Evolutionary conservation across 2,329 filamentous ascomycete genomes (phyloP).

Genomic region (Diaporthe batatas): DNA sequence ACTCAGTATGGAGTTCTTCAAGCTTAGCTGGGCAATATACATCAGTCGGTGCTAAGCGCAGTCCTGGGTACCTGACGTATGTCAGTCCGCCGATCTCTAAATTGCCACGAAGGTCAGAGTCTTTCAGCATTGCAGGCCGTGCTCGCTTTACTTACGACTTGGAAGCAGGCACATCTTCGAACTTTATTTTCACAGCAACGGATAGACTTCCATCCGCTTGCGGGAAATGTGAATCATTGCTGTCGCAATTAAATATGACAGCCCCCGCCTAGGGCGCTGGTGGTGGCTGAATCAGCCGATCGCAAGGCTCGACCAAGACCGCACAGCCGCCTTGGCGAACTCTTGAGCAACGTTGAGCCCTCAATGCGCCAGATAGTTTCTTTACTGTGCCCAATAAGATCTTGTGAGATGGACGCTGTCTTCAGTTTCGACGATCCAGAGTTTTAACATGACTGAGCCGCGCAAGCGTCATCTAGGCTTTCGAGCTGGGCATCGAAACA

Average conservation of each 20-base stretch:
- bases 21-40: conserved; percentile 25
- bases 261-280: conserved; percentile 20
- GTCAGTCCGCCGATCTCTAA: conserved; percentile 2
- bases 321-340: conserved; percentile 32
- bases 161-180: neutral
- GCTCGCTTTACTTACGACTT: conserved; percentile 3
- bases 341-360: conserved; percentile 25
- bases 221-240: neutral
- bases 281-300: conserved; percentile 31
- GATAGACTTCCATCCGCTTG: neutral
- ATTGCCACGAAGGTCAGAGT: neutral
- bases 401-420: neutral
- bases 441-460: neutral
- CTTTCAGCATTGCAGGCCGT: neutral
- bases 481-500: conserved; percentile 10
- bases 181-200: conserved; percentile 3
- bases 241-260: neutral
- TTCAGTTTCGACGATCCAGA: neutral
- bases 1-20: neutral
- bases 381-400: neutral
- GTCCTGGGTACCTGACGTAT: neutral
- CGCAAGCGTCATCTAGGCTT: conserved; percentile 11
- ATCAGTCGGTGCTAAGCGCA: neutral
- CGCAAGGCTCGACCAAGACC: neutral
- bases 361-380: conserved; percentile 10